Evolutionary conservation across 2,329 filamentous ascomycete genomes (phyloP).

Genomic region (Ophiocordyceps camponoti-leonardi): DNA sequence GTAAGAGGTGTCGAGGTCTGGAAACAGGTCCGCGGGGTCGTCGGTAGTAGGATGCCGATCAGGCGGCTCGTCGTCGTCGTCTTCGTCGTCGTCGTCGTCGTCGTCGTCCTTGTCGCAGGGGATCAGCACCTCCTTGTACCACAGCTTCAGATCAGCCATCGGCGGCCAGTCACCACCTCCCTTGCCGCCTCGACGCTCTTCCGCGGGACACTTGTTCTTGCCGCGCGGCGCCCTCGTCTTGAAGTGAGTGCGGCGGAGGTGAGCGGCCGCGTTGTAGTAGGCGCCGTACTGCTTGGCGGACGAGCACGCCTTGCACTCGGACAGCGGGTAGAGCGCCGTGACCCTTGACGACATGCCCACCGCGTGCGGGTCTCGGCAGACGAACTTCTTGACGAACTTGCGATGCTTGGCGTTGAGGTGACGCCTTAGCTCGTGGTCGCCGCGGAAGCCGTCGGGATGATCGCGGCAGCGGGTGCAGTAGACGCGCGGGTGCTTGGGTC

Average conservation of each 20-base stretch:
- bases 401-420: slow-evolving; percentile 45
- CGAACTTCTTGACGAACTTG: slow-evolving; percentile 35
- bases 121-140: slow-evolving; percentile 41
- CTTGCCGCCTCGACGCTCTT: slow-evolving; percentile 35
- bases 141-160: slow-evolving; percentile 39
- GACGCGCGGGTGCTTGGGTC: slow-evolving; percentile 49
- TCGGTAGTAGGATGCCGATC: neutral
- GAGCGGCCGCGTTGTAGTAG: slow-evolving; percentile 41
- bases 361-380: slow-evolving; percentile 33
- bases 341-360: slow-evolving; percentile 23
- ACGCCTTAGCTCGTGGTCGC: slow-evolving; percentile 68
- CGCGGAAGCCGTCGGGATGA: slow-evolving; percentile 73
- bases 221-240: slow-evolving; percentile 33
- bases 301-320: slow-evolving; percentile 38
- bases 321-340: slow-evolving; percentile 25
- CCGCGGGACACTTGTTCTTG: slow-evolving; percentile 19
- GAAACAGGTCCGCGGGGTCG: neutral
- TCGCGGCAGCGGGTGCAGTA: slow-evolving; percentile 66
- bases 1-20: neutral
- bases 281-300: slow-evolving; percentile 39
- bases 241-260: slow-evolving; percentile 39
- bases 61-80: neutral
- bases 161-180: slow-evolving; percentile 41
- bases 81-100: too few relatives aligned
- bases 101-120: neutral